Evolutionary conservation across 345 rosid genomes (phyloP), one percentile per base, ranked within the genome.

Genomic region (Ceriops decandra): DNA sequence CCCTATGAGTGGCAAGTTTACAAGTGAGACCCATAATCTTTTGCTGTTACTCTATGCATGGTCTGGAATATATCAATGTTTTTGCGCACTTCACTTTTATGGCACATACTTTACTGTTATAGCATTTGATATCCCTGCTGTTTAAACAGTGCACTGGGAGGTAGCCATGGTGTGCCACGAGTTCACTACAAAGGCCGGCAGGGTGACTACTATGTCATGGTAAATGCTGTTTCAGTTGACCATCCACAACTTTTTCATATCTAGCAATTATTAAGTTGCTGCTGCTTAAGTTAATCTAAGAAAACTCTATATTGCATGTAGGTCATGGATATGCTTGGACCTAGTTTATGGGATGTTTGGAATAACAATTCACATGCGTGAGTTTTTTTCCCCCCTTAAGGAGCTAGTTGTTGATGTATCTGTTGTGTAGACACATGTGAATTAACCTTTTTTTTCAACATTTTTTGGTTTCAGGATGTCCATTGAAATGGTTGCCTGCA

Each of bases 1-100:
- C 97, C 99, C 0, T 85, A 88, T 46, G 99, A 95, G 90, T 91
- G 97, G 99, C 99, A 95, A 86, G 99, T 95, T 77, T 93, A 95
- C 87, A 83, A 73, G 99, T 95, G 76, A 82, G 97, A 51, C 69
- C 62, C 59, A 24, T 32, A 8, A 4, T 52, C 24, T 36, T 52
- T 67, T 67, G 56, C 68, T 13, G 19, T 13, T 42, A 13, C 1
- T 13, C 1, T 22, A 5, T 15, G 15, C 49, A 13, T 1, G 49
- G 17, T 33, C 8, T 1, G 36, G 49, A 13, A 13, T 42, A 42
- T 42, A 42, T 42, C 19, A 42, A 13, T 42, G 49, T 13, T 13
- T 42, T 42, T 42, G 19, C 49, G 19, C 3, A 42, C 5, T 42
- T 42, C 49, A 42, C 49, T 42, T 42, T 15, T 42, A 42, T 42